Evolutionary conservation across 306 rosid genomes (phyloP), one percentile per base, ranked within the genome.

Genomic region (Erythrophleum fordii): DNA sequence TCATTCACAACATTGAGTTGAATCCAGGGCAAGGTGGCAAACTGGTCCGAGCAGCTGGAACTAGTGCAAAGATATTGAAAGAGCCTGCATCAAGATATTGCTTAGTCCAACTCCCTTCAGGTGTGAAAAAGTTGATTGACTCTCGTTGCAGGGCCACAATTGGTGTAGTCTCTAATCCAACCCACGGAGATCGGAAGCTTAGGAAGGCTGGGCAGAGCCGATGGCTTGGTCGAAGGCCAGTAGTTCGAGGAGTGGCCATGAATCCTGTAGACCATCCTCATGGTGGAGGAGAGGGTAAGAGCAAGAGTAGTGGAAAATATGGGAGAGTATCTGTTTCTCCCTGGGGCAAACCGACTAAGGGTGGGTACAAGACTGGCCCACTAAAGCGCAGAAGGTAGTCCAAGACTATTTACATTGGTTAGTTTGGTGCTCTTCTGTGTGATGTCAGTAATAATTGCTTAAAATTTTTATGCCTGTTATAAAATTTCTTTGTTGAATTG

Each of bases 1-100:
- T 92, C 72, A 90, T 95, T 88, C 98, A 91, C 90, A 91, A 91
- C 84, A 84, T 92, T 20, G 98, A 92, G 89, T 11, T 89, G 78
- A 88, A 87, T 64, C 97, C 97, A 0, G 95, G 98, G 77, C 95
- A 94, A 89, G 97, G 98, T 17, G 97, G 90, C 72, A 95, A 95
- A 87, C 88, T 95, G 0, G 95, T 95, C n/a, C 87, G 95, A 44
- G 87, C 98, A 6, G 93, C 97, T 0, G 98, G 98, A 73, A 88
- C 97, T 11, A 70, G 56, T 68, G 97, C 97, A 20, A 95, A 91
- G 95, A 95, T 95, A 79, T 56, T 95, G 72, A 95, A 95, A 80
- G 97, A 95, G 22, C 92, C 95, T 17, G 76, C 90, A 1, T 75
- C 89, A 17, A 77, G 79, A 25, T 79, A 84, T 51, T 87, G 92